Evolutionary conservation across 2,329 filamentous ascomycete genomes (phyloP), one percentile per base, ranked within the genome.

Genomic region (Beauveria medogensis): DNA sequence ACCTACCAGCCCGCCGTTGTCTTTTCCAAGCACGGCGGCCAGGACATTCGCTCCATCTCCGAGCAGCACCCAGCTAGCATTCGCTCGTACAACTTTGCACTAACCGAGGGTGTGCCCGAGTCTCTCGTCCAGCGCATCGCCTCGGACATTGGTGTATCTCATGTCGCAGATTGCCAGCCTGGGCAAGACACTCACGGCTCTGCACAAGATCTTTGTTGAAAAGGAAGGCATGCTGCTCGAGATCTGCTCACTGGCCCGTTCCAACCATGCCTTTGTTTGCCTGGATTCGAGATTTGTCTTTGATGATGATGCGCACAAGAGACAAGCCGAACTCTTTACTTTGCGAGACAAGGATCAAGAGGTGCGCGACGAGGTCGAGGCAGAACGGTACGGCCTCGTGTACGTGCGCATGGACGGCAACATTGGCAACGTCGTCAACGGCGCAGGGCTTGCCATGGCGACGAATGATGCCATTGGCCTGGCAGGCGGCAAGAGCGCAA

Each of bases 361-460:
- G 41, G 65, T 74, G 0, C 54, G 65, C 0, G 70, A 72, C 28
- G 76, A 75, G 55, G 63, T 72, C 0, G 72, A 75, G 41, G 76
- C 80, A 1, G 73, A 77, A 20, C 79, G 82, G 62, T 78, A 86
- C 62, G 90, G 90, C 3, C 91, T 96, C 66, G 89, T 94, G 0
- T 95, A 92, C 71, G 82, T 95, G 64, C 87, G 83, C 67, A 74
- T 81, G 61, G 66, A 72, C 1, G 78, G 80, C 2, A 85, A 85
- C 64, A 87, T 96, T 58, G 92, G 91, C 43, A 96, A 89, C 0
- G 78, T 95, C 64, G 91, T 96, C 65, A 96, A 96, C 69, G 91
- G 92, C 48, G 92, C 92, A 0, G 92, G 92, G 0, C 81, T 96
- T 1, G 91, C 91, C 0, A 94, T 96, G 89, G 94, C 94, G 71